Percentiles rank a stretch among this genome's conserved stretches.
phyloP scores from a whole-genome alignment of 345 rosid genomes.

The Brassica rapa region DNA sequence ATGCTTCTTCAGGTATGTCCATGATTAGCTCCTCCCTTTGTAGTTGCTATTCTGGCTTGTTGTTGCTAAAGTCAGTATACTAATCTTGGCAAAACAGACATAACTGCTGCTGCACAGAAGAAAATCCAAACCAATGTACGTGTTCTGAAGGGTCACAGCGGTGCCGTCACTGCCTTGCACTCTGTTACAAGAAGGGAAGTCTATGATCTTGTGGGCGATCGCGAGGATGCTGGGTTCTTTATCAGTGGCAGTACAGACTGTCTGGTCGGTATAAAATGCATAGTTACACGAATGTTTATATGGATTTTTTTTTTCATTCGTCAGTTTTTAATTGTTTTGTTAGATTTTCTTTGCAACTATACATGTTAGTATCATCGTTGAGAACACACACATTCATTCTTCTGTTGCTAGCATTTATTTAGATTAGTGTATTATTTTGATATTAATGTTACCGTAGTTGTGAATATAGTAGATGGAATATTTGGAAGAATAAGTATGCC shows the following conservation, averaged over 20 bases:
- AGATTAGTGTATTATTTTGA: not conserved
- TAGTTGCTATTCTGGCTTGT: conserved; percentile 16
- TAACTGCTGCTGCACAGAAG: conserved; percentile 77
- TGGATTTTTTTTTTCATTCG: conserved; percentile 5
- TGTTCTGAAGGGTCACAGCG: conserved; percentile 82
- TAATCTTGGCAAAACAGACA: conserved; percentile 55
- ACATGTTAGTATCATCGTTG: conserved; percentile 3
- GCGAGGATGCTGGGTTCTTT: conserved; percentile 99
- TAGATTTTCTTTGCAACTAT: conserved; percentile 21
- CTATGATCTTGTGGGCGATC: conserved; percentile 97
- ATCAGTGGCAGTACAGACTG: conserved; percentile 98
- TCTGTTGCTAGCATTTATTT: conserved; percentile 3
- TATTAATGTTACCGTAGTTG: conserved; percentile 2
- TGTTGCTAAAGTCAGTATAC: conserved; percentile 15
- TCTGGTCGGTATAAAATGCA: conserved; percentile 48
- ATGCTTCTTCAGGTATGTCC: conserved; percentile 61
- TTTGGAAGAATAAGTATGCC: conserved; percentile 15
- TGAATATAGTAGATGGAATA: conserved; percentile 18
- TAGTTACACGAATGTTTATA: conserved; percentile 9
- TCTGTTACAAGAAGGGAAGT: conserved; percentile 98
- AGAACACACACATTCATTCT: conserved; percentile 17
- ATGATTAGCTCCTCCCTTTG: conserved; percentile 25
- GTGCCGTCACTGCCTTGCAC: conserved; percentile 94
- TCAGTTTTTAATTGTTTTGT: conserved; percentile 7
- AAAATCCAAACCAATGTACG: conserved; percentile 92